Base-by-base conservation (phyloP, 1,284 basidiomycete species). In the Pholiota adiposa region DNA sequence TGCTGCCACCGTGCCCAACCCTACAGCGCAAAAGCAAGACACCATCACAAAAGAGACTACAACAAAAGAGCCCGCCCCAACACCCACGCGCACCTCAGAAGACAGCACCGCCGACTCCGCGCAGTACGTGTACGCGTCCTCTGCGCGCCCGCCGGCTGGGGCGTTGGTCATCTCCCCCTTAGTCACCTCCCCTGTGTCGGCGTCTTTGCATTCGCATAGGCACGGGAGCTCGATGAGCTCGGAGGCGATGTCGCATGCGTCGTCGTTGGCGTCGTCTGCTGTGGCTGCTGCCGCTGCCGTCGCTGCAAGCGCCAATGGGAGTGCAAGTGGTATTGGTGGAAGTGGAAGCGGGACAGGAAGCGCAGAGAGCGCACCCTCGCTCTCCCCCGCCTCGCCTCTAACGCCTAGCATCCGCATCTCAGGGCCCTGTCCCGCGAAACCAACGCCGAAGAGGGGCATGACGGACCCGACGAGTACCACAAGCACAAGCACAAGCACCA, bases 401-500 rank as follows among this genome's bases (percentile, higher is more conserved):
- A 21, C 40, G 19, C 40, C 40, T 18, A 9, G n/a, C 8, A 43
- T 43, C 19, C 40, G 19, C 5, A 19, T 43, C 9, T 43, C 40
- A n/a, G n/a, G n/a, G 29, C 29, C 29, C 29, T 4, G 5, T 11
- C 5, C 29, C 11, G 29, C 11, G 29, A 31, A 31, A 11, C 11
- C 18, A 23, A n/a, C 40, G 38, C 27, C 50, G 40, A 55, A 63
- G 62, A 51, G 61, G 23, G 65, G 61, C 16, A 16, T 59, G 6
- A 65, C 65, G 2, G 63, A 66, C 53, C 60, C 65, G 2, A 25
- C n/a, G n/a, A n/a, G n/a, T n/a, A n/a, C n/a, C n/a, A n/a, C n/a
- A n/a, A n/a, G n/a, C n/a, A n/a, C n/a, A n/a, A n/a, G n/a, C n/a
- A n/a, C n/a, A n/a, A n/a, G n/a, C n/a, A n/a, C n/a, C n/a, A n/a